These are phyloP conservation scores for Fomitopsis serialis DNA, from an alignment of 768 basidiomycete genomes.

Conservation along the genomic window DNA sequence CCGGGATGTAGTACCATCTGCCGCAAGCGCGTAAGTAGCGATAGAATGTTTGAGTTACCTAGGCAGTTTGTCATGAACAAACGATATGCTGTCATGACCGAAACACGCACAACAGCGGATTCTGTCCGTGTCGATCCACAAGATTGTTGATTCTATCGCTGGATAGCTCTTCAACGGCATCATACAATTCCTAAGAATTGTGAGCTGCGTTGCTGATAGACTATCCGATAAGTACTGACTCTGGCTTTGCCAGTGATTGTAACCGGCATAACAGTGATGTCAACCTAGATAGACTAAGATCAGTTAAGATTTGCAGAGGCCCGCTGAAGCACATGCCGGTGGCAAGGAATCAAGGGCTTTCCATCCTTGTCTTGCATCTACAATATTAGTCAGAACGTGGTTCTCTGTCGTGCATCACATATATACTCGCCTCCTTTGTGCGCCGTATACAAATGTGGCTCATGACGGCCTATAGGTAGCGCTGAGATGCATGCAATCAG, in stretches of 20 bases:
- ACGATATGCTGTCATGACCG: neutral
- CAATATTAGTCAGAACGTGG: neutral
- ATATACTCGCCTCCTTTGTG: constrained; percentile 64
- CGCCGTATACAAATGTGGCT: constrained; percentile 72
- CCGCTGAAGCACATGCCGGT: constrained; percentile 45
- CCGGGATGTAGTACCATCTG: constrained; percentile 79
- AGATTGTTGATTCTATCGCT: constrained; percentile 55
- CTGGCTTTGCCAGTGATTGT: constrained; percentile 57
- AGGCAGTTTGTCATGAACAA: neutral
- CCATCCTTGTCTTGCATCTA: constrained; percentile 85
- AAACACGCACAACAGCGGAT: constrained; percentile 30
- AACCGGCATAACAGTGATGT: constrained; percentile 72
- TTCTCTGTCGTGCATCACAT: neutral
- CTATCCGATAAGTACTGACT: constrained; percentile 33
- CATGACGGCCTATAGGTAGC: constrained; percentile 61
- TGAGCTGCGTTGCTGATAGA: neutral
- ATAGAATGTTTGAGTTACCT: constrained; percentile 71
- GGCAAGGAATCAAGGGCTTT: constrained; percentile 69
- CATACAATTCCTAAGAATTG: constrained; percentile 50
- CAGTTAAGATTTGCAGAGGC: too few relatives aligned
- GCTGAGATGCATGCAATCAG: neutral
- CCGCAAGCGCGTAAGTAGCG: constrained; percentile 82
- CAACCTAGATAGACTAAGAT: constrained; percentile 51
- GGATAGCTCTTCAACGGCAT: constrained; percentile 60
- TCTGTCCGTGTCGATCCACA: constrained; percentile 35